Percentiles rank a stretch among this genome's conserved stretches.
Conservation (phyloP, 441 rosid species). For the Omphalea diandra region DNA sequence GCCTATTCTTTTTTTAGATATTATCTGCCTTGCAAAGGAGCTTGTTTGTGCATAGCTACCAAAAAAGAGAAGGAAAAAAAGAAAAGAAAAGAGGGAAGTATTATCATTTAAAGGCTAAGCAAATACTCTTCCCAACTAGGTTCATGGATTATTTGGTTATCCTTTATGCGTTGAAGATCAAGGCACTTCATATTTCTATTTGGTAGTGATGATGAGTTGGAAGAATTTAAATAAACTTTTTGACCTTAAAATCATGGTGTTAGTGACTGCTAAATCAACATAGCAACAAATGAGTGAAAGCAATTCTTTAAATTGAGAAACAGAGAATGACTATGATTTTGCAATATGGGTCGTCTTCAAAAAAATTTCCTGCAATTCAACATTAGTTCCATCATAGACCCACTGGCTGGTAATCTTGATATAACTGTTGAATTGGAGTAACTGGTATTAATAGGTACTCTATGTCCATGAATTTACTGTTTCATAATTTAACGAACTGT, state of each 20-base stretch:
- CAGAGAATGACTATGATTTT: not conserved
- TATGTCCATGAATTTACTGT: not conserved
- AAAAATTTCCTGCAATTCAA: no score
- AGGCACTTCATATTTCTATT: not conserved
- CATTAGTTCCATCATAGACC: not conserved
- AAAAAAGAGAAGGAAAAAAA: not conserved
- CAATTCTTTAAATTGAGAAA: not conserved
- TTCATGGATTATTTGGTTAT: not conserved
- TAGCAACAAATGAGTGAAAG: not conserved
- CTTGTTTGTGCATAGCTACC: not conserved
- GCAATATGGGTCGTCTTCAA: not conserved
- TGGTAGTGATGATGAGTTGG: not conserved
- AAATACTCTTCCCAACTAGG: not conserved
- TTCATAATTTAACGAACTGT: not conserved
- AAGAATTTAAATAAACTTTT: not conserved
- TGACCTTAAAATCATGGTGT: not conserved
- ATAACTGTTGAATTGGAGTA: not conserved
- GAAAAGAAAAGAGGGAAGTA: not conserved
- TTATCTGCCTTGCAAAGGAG: not conserved
- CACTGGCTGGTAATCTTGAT: not conserved
- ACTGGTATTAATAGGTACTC: not conserved
- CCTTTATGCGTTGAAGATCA: not conserved
- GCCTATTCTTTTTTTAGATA: not conserved
- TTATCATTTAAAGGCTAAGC: not conserved
- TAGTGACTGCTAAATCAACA: not conserved